These are phyloP conservation scores for Aspergillus sp. DNA, from an alignment of 2,329 filamentous ascomycete species.

Conservation along the genomic window DNA sequence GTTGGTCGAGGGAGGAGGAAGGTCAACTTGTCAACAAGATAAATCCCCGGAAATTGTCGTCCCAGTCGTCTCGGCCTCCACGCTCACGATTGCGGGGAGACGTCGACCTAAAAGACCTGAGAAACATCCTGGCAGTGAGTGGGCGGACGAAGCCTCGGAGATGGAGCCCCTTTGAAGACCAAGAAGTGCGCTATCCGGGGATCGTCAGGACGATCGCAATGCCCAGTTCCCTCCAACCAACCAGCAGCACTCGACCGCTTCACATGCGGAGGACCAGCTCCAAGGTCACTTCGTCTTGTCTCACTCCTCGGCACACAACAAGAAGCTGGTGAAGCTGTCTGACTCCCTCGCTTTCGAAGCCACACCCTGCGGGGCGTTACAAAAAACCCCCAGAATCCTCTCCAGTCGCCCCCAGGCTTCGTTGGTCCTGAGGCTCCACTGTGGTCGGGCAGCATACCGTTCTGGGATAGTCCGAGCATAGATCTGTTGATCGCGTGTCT, in stretches of 20 bases:
- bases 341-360: too few relatives aligned
- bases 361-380: background rate
- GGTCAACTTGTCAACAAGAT: background rate
- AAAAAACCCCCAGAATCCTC: background rate
- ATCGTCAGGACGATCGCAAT: constrained; percentile 10
- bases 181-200: background rate
- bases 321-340: too few relatives aligned
- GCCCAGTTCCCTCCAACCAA: background rate
- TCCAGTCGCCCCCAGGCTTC: background rate
- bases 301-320: background rate
- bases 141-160: background rate
- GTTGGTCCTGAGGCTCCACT: background rate
- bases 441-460: background rate
- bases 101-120: background rate
- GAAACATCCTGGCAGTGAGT: background rate
- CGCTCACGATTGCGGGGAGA: constrained; percentile 1
- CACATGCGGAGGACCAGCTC: constrained; percentile 3
- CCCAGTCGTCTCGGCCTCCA: background rate
- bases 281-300: too few relatives aligned
- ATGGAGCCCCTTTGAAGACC: background rate
- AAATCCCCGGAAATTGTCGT: background rate
- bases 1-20: background rate
- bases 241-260: background rate
- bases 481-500: background rate
- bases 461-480: background rate